Base-by-base conservation (phyloP, 1,284 basidiomycete species). In the Pisolithus thermaeus region DNA sequence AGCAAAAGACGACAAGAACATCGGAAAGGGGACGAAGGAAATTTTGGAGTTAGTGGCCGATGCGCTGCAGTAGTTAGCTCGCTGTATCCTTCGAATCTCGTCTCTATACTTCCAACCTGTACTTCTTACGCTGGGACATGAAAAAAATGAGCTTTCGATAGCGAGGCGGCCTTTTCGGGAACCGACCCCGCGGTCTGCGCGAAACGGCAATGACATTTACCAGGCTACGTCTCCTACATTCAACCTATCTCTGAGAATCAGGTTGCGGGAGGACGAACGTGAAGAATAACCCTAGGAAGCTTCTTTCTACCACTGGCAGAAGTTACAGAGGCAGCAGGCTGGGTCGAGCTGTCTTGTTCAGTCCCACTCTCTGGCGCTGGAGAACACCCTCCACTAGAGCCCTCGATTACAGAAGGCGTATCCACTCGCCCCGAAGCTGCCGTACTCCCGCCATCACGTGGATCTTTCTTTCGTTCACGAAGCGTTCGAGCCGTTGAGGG, bases 21-120 rank as follows among this genome's bases (percentile, higher is more conserved):
- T 75, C 0, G 84, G 86, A 35, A 92, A 87, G 73, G 74, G 70
- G 25, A 78, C 77, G 1, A 70, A 69, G 54, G 84, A 92, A 62
- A 80, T 95, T 37, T 67, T 97, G 55, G 87, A 91, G 65, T 67
- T 92, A 53, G 91, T 92, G 7, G 83, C 84, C 0, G 76, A 78
- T 54, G 70, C 71, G 6, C 66, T 92, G 52, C 72, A 72, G 46
- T 77, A 49, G 23, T 28, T n/a, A n/a, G n/a, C n/a, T n/a, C 2
- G 16, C 8, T 20, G 37, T 20, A 20, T 3, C 38, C 9, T 39
- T 20, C 18, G 12, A 2, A 39, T n/a, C 7, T 39, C 22, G n/a
- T 22, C 18, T 39, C 18, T 9, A 39, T 39, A 38, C 7, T 39
- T 32, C 12, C 30, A 12, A 32, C 14, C 3, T 32, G 30, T 32